Evolutionary conservation across 2,329 filamentous ascomycete species (phyloP), one percentile per base, ranked within the genome.

Genomic region (Aspergillus sp.): DNA sequence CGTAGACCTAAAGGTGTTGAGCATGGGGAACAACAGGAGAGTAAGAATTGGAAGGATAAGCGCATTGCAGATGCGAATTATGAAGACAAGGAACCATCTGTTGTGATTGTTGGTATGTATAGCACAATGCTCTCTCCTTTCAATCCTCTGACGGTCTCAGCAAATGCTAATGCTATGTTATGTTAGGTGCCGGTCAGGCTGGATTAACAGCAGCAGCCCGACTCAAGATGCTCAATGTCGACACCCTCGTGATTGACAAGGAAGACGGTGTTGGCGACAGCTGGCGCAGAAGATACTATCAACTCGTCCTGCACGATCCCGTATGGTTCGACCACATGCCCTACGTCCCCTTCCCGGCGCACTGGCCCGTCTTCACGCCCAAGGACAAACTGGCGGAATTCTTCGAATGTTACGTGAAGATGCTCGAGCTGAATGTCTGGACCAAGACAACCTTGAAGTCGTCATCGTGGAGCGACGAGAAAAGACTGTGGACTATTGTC

Each of bases 331-430:
- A 69, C 43, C 70, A 73, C 56, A 67, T 85, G 68, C 79, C 83
- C 0, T 86, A 84, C 59, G 54, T 87, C 3, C 66, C 69, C 0
- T 87, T 86, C 58, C 83, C 83, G 0, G 58, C 73, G 0, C 74
- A 75, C 44, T 87, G 83, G 83, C 83, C 83, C 3, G 68, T 83
- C 10, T 87, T 84, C 61, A 85, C 82, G 0, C 81, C 82, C 4
- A 86, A 86, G 58, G 82, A 86, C 61, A 86, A 86, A 57, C 68
- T 86, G 0, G 83, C 73, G 1, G 80, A 85, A 39, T 87, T 80
- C 66, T 81, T 86, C 50, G 82, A 85, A 52, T 68, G 75, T 0
- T 86, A 87, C 52, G 82, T 76, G 0, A 74, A 69, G 4, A 63
- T 80, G 0, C 70, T 86, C n/a, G 83, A 87, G 54, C 72, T 87